Evolutionary conservation across 2,329 filamentous ascomycete genomes (phyloP).

Genomic region (Chaetomium strumarium): DNA sequence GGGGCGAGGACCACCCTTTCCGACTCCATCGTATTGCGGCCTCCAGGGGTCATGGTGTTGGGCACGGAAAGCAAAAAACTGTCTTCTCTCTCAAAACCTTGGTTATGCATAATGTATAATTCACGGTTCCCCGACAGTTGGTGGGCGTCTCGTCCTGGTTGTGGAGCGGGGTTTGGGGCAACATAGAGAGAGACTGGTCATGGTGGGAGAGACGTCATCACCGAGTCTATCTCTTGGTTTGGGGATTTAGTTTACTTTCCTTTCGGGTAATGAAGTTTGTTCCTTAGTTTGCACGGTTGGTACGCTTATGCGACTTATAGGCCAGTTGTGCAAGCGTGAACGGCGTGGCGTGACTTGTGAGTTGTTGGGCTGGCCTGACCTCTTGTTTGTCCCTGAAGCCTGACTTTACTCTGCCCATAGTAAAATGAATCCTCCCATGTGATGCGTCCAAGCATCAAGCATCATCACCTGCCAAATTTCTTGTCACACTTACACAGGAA

Average conservation of each 20-base stretch:
- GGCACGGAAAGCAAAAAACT: conserved; percentile 40
- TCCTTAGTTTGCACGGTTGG: neutral
- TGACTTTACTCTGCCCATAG: no score
- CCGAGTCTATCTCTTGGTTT: conserved; percentile 27
- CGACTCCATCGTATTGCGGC: conserved; percentile 11
- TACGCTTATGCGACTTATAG: no score
- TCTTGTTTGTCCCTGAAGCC: no score
- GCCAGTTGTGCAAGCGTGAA: no score
- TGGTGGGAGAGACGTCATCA: conserved; percentile 60
- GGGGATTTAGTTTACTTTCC: neutral
- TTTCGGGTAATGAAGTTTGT: conserved; percentile 7
- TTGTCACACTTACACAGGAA: no score
- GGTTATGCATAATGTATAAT: conserved; percentile 10
- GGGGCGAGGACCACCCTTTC: conserved; percentile 18
- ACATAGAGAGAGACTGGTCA: conserved; percentile 27
- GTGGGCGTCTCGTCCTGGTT: conserved; percentile 12
- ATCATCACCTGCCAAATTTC: no score
- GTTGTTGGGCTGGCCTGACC: no score
- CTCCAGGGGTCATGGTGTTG: conserved; percentile 3
- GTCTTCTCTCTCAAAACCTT: conserved; percentile 59
- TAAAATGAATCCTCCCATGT: no score
- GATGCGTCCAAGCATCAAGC: no score
- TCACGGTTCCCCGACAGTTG: conserved; percentile 29
- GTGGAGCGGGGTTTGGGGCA: conserved; percentile 12
- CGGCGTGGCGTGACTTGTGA: no score